Conservation (phyloP, 2,329 filamentous ascomycete genomes). For the Metarhizium rileyi region DNA sequence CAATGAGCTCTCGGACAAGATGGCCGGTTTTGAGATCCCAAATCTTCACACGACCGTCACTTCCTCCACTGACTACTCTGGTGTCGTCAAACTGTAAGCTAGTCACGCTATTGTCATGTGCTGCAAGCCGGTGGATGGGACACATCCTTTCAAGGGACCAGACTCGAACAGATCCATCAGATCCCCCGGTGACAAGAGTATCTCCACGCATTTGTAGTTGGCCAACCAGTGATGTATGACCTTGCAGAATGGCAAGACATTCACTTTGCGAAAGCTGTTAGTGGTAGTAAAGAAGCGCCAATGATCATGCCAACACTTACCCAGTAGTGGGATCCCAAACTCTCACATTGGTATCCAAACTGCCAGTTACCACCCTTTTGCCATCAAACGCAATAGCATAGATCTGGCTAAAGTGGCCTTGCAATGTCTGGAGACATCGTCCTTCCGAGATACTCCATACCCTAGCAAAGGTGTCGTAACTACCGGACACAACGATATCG, state of each 20-base stretch:
- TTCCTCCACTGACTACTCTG: slow-evolving; percentile 89
- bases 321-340: slow-evolving; percentile 92
- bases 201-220: slow-evolving; percentile 93
- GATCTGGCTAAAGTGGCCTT: slow-evolving; percentile 96
- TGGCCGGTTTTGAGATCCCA: slow-evolving; percentile 93
- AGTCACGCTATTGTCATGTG: slow-evolving; percentile 97
- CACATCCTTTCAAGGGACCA: slow-evolving; percentile 90
- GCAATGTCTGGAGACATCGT: slow-evolving; percentile 78
- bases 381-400: slow-evolving; percentile 98
- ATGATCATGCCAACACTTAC: slow-evolving; percentile 35
- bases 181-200: slow-evolving; percentile 90
- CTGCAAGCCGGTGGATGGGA: slow-evolving; percentile 86
- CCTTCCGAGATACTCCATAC: slow-evolving; percentile 98
- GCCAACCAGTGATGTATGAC: slow-evolving; percentile 92
- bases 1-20: slow-evolving; percentile 81
- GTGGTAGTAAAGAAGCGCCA: not conserved
- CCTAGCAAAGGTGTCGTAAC: slow-evolving; percentile 92
- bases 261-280: slow-evolving; percentile 34
- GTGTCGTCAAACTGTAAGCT: slow-evolving; percentile 96
- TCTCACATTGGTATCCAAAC: slow-evolving; percentile 89
- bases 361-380: slow-evolving; percentile 84
- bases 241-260: slow-evolving; percentile 86
- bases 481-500: slow-evolving; percentile 94
- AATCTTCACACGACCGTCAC: slow-evolving; percentile 95
- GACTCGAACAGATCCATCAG: slow-evolving; percentile 89